phyloP scores from a whole-genome alignment of 1,284 basidiomycete genomes.

The Pterulicium gracile region DNA sequence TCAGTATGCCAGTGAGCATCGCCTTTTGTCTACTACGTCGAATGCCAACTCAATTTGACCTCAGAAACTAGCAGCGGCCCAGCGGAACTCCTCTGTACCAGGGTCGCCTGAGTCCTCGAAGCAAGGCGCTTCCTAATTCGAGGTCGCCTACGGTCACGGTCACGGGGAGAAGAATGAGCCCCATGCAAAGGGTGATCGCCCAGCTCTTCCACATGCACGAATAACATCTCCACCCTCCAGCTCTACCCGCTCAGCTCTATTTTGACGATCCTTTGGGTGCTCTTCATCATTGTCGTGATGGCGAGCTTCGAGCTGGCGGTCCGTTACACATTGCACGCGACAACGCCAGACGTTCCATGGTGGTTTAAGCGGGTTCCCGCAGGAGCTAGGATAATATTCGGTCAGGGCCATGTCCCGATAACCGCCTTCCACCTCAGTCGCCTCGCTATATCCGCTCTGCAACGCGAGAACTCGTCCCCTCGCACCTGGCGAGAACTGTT shows the following conservation, averaged over 20 bases:
- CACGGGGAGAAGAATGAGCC: too few species aligned
- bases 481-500: background rate
- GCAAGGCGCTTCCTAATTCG: too few species aligned
- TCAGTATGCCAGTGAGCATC: too few species aligned
- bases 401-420: background rate
- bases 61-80: too few species aligned
- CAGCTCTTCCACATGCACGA: too few species aligned
- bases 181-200: too few species aligned
- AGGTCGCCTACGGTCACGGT: too few species aligned
- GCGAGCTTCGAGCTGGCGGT: background rate
- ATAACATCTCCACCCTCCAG: background rate
- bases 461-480: background rate
- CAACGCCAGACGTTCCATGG: background rate
- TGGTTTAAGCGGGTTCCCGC: background rate
- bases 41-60: too few species aligned
- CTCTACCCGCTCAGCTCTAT: background rate
- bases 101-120: too few species aligned
- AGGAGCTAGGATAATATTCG: conserved; percentile 9
- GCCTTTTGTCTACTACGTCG: too few species aligned
- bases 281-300: background rate
- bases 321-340: too few species aligned
- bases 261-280: background rate
- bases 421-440: background rate
- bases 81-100: too few species aligned
- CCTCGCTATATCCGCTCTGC: background rate